Base-by-base conservation (phyloP, 1,284 basidiomycete species). In the Singerocomus rubriflavus region DNA sequence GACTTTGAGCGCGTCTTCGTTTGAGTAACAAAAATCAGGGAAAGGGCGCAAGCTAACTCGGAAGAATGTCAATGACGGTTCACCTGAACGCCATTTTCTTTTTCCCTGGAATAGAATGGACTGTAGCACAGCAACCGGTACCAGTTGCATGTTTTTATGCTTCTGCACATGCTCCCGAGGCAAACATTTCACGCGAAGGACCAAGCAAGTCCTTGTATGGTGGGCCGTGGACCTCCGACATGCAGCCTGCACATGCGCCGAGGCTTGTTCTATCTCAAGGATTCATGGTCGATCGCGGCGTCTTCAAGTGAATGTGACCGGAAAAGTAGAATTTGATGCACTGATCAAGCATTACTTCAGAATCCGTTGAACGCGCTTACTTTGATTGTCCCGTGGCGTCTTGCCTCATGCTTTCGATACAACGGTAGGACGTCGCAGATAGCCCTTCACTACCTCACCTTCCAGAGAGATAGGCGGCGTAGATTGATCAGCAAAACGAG, bases 301-400 rank as follows among this genome's bases (percentile, higher is more conserved):
- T 44, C 51, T 46, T 57, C 55, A 11, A 33, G 45, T 35, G 38
- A 50, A 45, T 16, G 26, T 50, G 44, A 60, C 60, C 37, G 58
- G 50, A 38, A 43, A 57, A 54, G 41, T 14, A 37, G 36, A 57
- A 54, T n/a, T 40, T 31, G 17, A 16, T 33, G 26, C 26, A 26
- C 35, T 34, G 16, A 29, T 45, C 42, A 36, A 25, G 27, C 6
- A 36, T 60, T 44, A 54, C 47, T 55, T 57, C 43, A 44, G n/a
- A 49, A 16, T 38, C 46, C 44, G 36, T 40, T 25, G 31, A 44
- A 13, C 30, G 16, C 43, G 46, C 31, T 40, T 30, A 31, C 34
- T 32, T 10, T 13, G 31, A 17, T 30, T 32, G 26, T 33, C 16
- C 25, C 41, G 4, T 35, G 4, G 25, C 11, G 17, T 3, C 12